Conservation (phyloP, 2,329 filamentous ascomycete genomes). For the Sporothrix euskadiensis region DNA sequence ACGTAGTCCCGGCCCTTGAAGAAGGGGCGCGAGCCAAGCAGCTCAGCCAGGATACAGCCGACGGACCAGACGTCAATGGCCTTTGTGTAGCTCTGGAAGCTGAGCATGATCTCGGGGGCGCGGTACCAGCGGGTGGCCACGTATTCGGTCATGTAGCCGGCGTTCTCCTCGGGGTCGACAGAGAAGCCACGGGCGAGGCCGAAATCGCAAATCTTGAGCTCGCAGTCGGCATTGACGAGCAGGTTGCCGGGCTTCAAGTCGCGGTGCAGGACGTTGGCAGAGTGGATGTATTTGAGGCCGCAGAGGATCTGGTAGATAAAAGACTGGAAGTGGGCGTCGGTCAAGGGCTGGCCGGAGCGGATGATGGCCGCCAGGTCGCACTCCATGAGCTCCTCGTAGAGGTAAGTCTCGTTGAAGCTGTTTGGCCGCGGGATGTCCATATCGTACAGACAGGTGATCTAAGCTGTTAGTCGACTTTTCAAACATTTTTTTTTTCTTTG, state of each 20-base stretch:
- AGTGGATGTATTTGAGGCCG: slow-evolving; percentile 98
- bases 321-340: slow-evolving; percentile 98
- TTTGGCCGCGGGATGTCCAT: slow-evolving; percentile 98
- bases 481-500: background rate
- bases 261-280: slow-evolving; percentile 93
- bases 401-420: slow-evolving; percentile 98
- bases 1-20: slow-evolving; percentile 99
- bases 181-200: slow-evolving; percentile 95
- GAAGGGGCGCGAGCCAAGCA: slow-evolving; percentile 93
- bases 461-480: background rate
- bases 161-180: slow-evolving; percentile 95
- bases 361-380: slow-evolving; percentile 98
- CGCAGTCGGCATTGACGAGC: slow-evolving; percentile 97
- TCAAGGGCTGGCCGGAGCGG: slow-evolving; percentile 91
- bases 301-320: slow-evolving; percentile 99
- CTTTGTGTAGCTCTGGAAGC: slow-evolving; percentile 99
- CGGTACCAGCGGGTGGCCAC: slow-evolving; percentile 94
- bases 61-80: slow-evolving; percentile 99
- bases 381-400: slow-evolving; percentile 99
- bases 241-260: slow-evolving; percentile 97
- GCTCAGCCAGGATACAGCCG: slow-evolving; percentile 93
- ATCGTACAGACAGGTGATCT: slow-evolving; percentile 99
- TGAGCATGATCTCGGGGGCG: slow-evolving; percentile 98
- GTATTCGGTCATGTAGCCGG: slow-evolving; percentile 99
- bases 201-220: slow-evolving; percentile 99